phyloP scores from a whole-genome alignment of 208 protist species.

The Leptomonas pyrrhocoris region DNA sequence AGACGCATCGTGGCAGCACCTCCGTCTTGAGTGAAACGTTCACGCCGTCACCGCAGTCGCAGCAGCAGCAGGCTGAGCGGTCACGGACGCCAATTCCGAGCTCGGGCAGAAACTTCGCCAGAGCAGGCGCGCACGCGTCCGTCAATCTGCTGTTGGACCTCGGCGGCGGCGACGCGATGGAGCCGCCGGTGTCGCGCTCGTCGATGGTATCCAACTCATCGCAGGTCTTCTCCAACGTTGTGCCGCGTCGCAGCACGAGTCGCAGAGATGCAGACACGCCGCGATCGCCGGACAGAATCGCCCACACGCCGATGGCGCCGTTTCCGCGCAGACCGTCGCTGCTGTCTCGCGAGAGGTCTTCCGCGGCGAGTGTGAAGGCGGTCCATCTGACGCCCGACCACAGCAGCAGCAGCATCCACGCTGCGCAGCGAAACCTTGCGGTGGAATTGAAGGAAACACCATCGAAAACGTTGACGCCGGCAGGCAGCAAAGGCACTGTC shows the following conservation, averaged over 20 bases:
- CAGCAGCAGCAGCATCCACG: neutral
- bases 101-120: neutral
- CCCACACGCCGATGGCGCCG: slow-evolving; percentile 21
- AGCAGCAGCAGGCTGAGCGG: neutral
- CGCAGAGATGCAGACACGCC: slow-evolving; percentile 2
- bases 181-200: neutral
- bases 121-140: slow-evolving; percentile 3
- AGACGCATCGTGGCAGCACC: slow-evolving; percentile 18
- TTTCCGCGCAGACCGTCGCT: slow-evolving; percentile 13
- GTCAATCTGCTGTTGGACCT: slow-evolving; percentile 10
- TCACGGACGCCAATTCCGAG: slow-evolving; percentile 11
- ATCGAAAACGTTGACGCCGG: slow-evolving; percentile 2
- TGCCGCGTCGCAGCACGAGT: slow-evolving; percentile 10
- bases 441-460: slow-evolving; percentile 6
- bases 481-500: neutral
- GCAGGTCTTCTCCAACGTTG: neutral
- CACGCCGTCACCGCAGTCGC: slow-evolving; percentile 5
- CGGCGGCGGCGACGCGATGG: slow-evolving; percentile 1
- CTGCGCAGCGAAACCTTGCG: neutral
- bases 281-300: slow-evolving; percentile 1
- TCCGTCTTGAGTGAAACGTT: slow-evolving; percentile 23
- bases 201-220: neutral
- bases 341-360: slow-evolving; percentile 11
- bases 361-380: neutral
- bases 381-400: slow-evolving; percentile 1